A percentile compares a stretch with the other conserved stretches of the same genome.
phyloP scores from a whole-genome alignment of 2,329 filamentous ascomycete species.

The Monosporascus sp. region DNA sequence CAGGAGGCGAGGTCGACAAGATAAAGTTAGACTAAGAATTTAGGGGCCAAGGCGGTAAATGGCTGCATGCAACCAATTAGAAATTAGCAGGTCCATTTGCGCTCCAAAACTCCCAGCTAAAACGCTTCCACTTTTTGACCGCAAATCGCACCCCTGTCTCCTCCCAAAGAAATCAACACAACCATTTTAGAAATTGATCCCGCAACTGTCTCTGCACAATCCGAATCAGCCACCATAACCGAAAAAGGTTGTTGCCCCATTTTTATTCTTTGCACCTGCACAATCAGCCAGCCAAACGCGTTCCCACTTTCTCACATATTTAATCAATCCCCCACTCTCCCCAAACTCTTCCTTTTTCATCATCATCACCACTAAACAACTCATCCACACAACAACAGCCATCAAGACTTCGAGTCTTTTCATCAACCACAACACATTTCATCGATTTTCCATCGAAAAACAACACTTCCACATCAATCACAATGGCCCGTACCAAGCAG shows the following conservation, averaged over 20 bases:
- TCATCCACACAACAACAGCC: constrained; percentile 24
- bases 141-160: constrained; percentile 29
- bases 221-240: constrained; percentile 12
- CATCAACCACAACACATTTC: constrained; percentile 25
- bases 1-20: neutral
- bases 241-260: neutral
- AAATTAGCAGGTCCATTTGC: constrained; percentile 15
- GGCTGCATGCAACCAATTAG: constrained; percentile 22
- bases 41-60: constrained; percentile 5
- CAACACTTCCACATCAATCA: constrained; percentile 28
- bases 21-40: constrained; percentile 5
- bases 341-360: constrained; percentile 18
- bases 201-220: neutral
- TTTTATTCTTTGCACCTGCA: constrained; percentile 8
- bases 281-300: constrained; percentile 24
- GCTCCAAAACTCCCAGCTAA: constrained; percentile 24
- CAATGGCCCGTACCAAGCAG: constrained; percentile 63
- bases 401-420: constrained; percentile 19
- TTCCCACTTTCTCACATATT: constrained; percentile 23
- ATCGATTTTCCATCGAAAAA: constrained; percentile 24
- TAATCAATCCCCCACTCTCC: constrained; percentile 26
- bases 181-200: neutral
- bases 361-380: constrained; percentile 15
- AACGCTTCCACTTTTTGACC: constrained; percentile 19
- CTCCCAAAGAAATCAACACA: constrained; percentile 19